Base-by-base conservation (phyloP, 2,329 filamentous ascomycete genomes). In the Cercospora sesami region DNA sequence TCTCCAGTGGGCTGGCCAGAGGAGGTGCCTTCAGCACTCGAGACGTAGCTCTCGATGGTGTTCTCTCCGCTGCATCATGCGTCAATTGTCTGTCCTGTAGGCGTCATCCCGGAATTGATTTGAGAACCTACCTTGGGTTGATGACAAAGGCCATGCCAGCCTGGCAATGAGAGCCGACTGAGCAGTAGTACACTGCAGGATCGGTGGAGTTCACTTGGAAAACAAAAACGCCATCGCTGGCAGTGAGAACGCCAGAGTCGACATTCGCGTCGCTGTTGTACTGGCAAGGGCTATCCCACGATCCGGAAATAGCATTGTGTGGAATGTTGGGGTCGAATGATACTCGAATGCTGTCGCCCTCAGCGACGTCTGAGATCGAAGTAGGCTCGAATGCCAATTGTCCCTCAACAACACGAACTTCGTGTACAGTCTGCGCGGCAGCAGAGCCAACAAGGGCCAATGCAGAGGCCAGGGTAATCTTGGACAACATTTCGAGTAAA, bases 141-240 rank as follows among this genome's bases (percentile, higher is more conserved):
- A 67, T 48, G 33, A 30, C 65, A 30, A 67, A 57, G 1, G 61
- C 30, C 65, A 67, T 67, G 9, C 65, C 65, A n/a, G 31, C 26
- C 51, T 64, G 36, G 60, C 65, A 67, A 59, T 67, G 65, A 23
- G 53, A 48, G 4, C 51, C 60, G 5, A 64, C 60, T 7, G 65
- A 64, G 53, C 60, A 67, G 60, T 58, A 67, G 53, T 58, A 67
- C 0, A 59, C 39, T 31, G 36, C 18, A 30, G 65, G 60, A 21
- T 67, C 60, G 9, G 65, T 64, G 4, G 60, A 64, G 26, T 67
- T 67, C 48, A 67, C 65, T n/a, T 21, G 21, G 53, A 63, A 67
- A 4, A 51, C 51, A 39, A 67, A 67, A 5, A 64, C 65, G 30
- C 55, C 55, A 6, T 64, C 65, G 3, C 65, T 53, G 26, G 63